Conservation (phyloP, 805 yeast genomes). For the Wickerhamiella vanderwaltii region DNA sequence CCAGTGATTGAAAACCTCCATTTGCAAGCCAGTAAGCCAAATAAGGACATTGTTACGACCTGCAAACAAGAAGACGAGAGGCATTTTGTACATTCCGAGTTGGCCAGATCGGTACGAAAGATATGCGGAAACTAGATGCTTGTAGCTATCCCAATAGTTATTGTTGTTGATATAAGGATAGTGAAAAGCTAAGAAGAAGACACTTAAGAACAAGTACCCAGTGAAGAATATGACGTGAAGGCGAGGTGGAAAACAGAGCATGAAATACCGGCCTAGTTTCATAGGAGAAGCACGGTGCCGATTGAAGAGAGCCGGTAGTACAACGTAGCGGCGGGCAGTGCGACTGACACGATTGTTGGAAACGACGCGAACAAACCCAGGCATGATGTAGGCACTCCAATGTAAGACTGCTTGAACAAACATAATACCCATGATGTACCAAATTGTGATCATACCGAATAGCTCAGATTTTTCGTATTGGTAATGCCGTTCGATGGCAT, state of each 20-base stretch:
- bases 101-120: constrained; percentile 12
- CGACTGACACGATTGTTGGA: constrained; percentile 4
- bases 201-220: constrained; percentile 3
- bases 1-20: constrained; percentile 41
- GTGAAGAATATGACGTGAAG: constrained; percentile 3
- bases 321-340: neutral
- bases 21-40: constrained; percentile 43
- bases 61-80: constrained; percentile 49
- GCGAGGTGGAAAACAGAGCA: constrained; percentile 9
- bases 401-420: constrained; percentile 4
- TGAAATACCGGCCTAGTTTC: constrained; percentile 5
- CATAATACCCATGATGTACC: constrained; percentile 6
- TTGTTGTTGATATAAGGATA: neutral
- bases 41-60: constrained; percentile 55
- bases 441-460: constrained; percentile 6
- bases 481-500: constrained; percentile 1
- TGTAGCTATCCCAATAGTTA: neutral
- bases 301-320: constrained; percentile 9
- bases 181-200: constrained; percentile 8
- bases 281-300: constrained; percentile 9
- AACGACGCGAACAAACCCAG: neutral
- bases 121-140: constrained; percentile 1
- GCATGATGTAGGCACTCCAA: constrained; percentile 5
- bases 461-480: neutral
- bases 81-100: constrained; percentile 29